phyloP scores from a whole-genome alignment of 73 alveolate genomes.

The Durusdinium trenchii region DNA sequence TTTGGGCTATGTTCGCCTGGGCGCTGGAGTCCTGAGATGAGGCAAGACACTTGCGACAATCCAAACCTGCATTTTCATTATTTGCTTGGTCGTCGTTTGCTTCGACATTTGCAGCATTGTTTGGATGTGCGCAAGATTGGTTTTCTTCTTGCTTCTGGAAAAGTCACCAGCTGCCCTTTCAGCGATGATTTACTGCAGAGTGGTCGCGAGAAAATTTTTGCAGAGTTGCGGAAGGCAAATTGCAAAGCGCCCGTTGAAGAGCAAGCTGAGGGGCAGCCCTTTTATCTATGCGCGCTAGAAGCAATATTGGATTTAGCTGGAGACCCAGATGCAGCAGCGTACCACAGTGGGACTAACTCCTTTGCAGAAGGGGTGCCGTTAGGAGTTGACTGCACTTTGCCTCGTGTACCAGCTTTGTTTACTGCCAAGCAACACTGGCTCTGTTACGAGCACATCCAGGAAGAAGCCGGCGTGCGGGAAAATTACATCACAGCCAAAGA shows the following conservation, averaged over 20 bases:
- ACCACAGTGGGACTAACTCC: neutral
- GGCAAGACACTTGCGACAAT: neutral
- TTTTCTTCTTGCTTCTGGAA: neutral
- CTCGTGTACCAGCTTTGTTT: conserved; percentile 40
- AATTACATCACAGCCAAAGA: conserved; percentile 10
- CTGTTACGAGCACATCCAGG: neutral
- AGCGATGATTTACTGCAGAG: neutral
- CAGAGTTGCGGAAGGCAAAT: neutral
- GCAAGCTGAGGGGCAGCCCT: conserved; percentile 23
- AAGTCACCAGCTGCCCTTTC: neutral
- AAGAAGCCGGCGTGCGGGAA: neutral
- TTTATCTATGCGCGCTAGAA: neutral
- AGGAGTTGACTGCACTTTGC: neutral
- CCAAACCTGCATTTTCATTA: neutral
- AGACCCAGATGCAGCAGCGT: neutral
- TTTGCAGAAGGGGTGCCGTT: conserved; percentile 5
- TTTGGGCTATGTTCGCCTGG: conserved; percentile 10
- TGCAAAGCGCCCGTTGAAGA: no score
- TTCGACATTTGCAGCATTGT: neutral
- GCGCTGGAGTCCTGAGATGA: neutral
- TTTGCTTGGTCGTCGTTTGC: neutral
- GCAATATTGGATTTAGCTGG: neutral
- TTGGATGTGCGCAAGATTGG: neutral
- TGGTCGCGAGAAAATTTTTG: neutral
- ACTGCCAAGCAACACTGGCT: neutral